These are phyloP conservation scores for Forsythia viridissima DNA, from an alignment of 257 asterid species.

Conservation along the genomic window DNA sequence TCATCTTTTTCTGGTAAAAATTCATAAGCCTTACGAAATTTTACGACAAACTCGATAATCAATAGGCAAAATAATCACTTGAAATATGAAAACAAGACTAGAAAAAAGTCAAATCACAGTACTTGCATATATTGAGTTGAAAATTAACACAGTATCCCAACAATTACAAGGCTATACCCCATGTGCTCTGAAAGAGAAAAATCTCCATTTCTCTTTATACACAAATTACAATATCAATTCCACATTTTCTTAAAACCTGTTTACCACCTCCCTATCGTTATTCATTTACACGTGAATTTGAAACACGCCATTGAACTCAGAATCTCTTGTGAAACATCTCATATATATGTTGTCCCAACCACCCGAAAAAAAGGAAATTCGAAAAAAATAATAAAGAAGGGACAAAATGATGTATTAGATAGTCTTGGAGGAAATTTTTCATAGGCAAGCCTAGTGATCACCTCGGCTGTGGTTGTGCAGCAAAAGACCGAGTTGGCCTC, in stretches of 20 bases:
- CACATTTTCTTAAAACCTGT: conserved; percentile 17
- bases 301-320: conserved; percentile 32
- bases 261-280: conserved; percentile 19
- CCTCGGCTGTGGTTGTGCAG: conserved; percentile 48
- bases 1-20: no score
- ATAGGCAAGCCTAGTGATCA: conserved; percentile 22
- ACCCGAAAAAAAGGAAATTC: conserved; percentile 22
- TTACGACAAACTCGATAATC: no score
- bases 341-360: conserved; percentile 10
- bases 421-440: conserved; percentile 3
- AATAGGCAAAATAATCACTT: not conserved
- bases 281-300: conserved; percentile 54
- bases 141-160: not conserved
- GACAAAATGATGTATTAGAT: not conserved
- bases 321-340: not conserved
- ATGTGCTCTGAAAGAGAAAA: not conserved
- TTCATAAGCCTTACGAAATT: no score
- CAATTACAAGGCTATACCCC: conserved; percentile 1
- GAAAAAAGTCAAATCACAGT: not conserved
- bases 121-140: not conserved
- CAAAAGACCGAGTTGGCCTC: conserved; percentile 47
- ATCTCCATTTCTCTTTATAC: not conserved
- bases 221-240: not conserved
- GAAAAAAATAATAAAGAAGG: conserved; percentile 23
- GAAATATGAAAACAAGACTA: not conserved